Evolutionary conservation across 805 yeast species (phyloP).

Genomic region (Kuraishia floccosa): DNA sequence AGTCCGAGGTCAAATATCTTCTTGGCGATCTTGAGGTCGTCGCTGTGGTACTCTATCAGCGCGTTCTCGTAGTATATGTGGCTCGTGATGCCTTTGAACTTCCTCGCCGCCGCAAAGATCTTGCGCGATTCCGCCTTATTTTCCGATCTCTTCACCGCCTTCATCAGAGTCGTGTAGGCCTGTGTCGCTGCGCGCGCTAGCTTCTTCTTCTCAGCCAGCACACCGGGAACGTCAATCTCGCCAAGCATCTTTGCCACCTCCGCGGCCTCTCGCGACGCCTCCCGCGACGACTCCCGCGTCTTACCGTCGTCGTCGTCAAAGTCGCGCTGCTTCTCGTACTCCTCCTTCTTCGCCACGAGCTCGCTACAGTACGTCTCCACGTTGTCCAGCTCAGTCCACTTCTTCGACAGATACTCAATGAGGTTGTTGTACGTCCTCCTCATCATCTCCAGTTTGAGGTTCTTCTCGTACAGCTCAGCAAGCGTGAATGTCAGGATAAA

Average conservation of each 20-base stretch:
- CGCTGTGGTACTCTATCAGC: slow-evolving; percentile 61
- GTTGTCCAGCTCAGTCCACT: slow-evolving; percentile 14
- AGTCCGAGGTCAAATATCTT: slow-evolving; percentile 75
- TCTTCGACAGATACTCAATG: slow-evolving; percentile 29
- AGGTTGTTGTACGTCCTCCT: slow-evolving; percentile 37
- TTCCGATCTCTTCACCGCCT: slow-evolving; percentile 47
- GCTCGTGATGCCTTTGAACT: slow-evolving; percentile 49
- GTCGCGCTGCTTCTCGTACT: neutral
- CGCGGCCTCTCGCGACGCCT: neutral
- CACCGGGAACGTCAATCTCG: slow-evolving; percentile 5
- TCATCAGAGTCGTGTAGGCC: slow-evolving; percentile 61
- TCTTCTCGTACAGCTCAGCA: slow-evolving; percentile 60
- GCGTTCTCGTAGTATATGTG: slow-evolving; percentile 80
- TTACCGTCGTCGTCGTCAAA: neutral
- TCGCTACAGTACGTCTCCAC: slow-evolving; percentile 8
- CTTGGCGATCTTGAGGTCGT: slow-evolving; percentile 55
- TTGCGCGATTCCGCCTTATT: slow-evolving; percentile 49
- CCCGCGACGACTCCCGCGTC: too few species aligned
- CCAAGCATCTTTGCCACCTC: neutral
- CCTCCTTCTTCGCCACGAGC: slow-evolving; percentile 11
- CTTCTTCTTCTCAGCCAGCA: slow-evolving; percentile 10
- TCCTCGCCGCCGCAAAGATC: slow-evolving; percentile 61
- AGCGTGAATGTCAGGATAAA: slow-evolving; percentile 53
- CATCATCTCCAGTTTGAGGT: slow-evolving; percentile 37
- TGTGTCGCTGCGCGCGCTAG: slow-evolving; percentile 37